A percentile compares a stretch with the other conserved stretches of the same genome.
Evolutionary conservation across 805 yeast genomes (phyloP).

Genomic region (Starmerella etchellsii): DNA sequence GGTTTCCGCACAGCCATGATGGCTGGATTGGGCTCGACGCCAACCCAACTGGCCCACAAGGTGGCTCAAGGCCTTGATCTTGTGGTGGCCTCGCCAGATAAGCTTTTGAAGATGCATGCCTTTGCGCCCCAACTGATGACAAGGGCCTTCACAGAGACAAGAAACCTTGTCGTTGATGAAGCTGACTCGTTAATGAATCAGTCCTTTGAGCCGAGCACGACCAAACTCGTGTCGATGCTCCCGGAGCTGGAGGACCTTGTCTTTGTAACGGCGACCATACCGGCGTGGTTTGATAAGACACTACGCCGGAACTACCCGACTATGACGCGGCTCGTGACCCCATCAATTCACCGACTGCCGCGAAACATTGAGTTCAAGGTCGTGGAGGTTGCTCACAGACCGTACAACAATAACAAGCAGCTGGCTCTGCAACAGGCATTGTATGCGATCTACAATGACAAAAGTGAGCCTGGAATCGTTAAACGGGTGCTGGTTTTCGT

Average conservation of each 20-base stretch:
- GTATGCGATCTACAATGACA: constrained; percentile 73
- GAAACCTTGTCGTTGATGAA: constrained; percentile 70
- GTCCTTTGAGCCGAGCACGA: constrained; percentile 59
- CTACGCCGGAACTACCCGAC: constrained; percentile 50
- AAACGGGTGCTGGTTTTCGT: constrained; percentile 80
- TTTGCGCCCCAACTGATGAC: constrained; percentile 23
- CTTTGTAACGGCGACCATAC: constrained; percentile 84
- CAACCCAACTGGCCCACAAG: constrained; percentile 19
- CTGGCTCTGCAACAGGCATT: constrained; percentile 81
- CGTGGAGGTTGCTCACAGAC: constrained; percentile 62
- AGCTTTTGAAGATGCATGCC: constrained; percentile 34
- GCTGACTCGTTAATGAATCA: constrained; percentile 86
- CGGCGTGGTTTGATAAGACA: constrained; percentile 56
- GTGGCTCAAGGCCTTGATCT: constrained; percentile 49
- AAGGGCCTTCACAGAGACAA: constrained; percentile 33
- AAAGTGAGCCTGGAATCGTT: constrained; percentile 60
- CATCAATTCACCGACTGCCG: constrained; percentile 76
- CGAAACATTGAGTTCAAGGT: constrained; percentile 56
- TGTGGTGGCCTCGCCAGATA: constrained; percentile 75
- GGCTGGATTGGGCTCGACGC: constrained; percentile 7
- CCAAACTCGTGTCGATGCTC: constrained; percentile 38
- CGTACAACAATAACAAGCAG: constrained; percentile 71
- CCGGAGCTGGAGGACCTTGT: constrained; percentile 49
- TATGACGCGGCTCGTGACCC: constrained; percentile 57
- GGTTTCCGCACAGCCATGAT: constrained; percentile 7